Evolutionary conservation across 805 yeast species (phyloP).

Genomic region (Wickerhamiella galacta): DNA sequence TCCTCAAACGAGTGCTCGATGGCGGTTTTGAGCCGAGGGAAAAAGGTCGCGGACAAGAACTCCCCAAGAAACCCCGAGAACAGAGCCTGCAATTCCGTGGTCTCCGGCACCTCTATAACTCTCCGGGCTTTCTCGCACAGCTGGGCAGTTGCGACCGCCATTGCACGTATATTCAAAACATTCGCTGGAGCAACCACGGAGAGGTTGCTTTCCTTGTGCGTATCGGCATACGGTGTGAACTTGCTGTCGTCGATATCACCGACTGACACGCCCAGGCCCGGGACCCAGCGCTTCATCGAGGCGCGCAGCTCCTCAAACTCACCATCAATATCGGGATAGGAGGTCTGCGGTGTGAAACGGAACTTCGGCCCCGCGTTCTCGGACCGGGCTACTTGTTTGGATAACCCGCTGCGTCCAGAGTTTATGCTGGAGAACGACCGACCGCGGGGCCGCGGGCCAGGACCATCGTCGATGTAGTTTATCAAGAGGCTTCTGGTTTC

Average conservation of each 20-base stretch:
- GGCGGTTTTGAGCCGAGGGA: constrained; percentile 45
- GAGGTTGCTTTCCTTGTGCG: constrained; percentile 10
- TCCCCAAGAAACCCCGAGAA: constrained; percentile 48
- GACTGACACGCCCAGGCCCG: constrained; percentile 35
- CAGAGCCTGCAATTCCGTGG: constrained; percentile 77
- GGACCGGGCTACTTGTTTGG: constrained; percentile 2
- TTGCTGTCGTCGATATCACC: constrained; percentile 20
- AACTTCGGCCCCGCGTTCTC: constrained; percentile 8
- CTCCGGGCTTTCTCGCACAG: constrained; percentile 45
- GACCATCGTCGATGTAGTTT: constrained; percentile 10
- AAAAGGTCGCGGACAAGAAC: constrained; percentile 48
- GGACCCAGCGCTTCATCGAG: constrained; percentile 46
- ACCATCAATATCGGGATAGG: constrained; percentile 17
- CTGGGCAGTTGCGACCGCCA: constrained; percentile 54
- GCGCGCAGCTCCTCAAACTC: constrained; percentile 27
- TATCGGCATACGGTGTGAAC: constrained; percentile 14
- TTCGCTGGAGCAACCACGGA: constrained; percentile 28
- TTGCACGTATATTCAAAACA: constrained; percentile 63
- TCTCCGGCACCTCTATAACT: constrained; percentile 21
- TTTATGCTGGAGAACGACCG: constrained; percentile 1
- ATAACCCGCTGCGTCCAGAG: not conserved
- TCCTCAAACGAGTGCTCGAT: constrained; percentile 37
- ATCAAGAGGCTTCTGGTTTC: constrained; percentile 20
- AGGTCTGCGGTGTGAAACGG: constrained; percentile 16
- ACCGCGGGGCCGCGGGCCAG: constrained; percentile 1